Evolutionary conservation across 805 yeast species (phyloP), one percentile per base, ranked within the genome.

Genomic region (Myxozyma neotropica): DNA sequence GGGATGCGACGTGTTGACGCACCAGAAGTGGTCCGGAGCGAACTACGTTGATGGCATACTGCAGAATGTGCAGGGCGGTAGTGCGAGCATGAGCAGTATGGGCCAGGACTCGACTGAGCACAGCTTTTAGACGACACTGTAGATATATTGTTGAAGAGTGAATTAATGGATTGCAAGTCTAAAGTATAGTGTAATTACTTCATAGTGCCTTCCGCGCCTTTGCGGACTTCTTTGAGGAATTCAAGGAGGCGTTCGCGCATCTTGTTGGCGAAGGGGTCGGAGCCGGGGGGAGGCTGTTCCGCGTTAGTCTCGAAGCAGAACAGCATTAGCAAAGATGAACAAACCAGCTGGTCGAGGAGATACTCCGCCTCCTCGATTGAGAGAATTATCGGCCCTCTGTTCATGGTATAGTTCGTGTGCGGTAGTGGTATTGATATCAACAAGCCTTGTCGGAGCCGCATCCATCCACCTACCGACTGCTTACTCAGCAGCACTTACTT

Each of bases 1-100:
- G 4, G 74, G 75, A 2, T 79, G 83, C 63, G 86, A 83, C 65
- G 78, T 83, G 2, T 71, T 83, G 64, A 83, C 84, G 7, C 87
- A 83, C 65, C 87, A 83, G 68, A 80, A 77, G 63, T 83, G 87
- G 87, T 80, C 84, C 3, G 87, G 87, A 5, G 83, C 83, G n/a
- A 79, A 80, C 66, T 81, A 81, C 65, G 69, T 77, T 31, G 86
- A 83, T 64, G 72, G 77, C 10, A 69, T 81, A 19, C 70, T 78
- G 59, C 73, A 73, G 44, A 70, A 76, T 23, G 76, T 80, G 1
- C 78, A 77, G 53, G 77, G 80, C 13, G 79, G 82, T 4, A 58
- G 58, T 29, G 53, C 57, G 43, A 58, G 64, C 44, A 48, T 61
- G 50, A 61, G 61, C 38, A 61, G 56, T 26, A 46, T 50, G n/a